Conservation (phyloP, 2,329 filamentous ascomycete species). For the Cladosporium phlei region DNA sequence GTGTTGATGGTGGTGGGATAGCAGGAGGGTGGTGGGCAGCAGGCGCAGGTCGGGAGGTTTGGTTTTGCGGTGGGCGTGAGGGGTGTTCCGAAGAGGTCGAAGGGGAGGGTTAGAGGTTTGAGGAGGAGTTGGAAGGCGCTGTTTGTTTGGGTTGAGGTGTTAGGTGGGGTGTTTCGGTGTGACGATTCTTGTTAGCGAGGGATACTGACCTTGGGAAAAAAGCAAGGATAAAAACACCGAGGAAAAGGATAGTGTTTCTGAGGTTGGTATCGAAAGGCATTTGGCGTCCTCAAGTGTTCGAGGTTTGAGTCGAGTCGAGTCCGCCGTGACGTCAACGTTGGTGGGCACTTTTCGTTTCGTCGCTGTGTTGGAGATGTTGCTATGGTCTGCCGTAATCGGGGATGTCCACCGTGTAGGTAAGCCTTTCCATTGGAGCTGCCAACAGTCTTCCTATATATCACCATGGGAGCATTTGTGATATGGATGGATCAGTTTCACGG, state of each 20-base stretch:
- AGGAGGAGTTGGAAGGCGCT: conserved; percentile 39
- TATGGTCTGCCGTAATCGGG: neutral
- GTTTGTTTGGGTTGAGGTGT: conserved; percentile 31
- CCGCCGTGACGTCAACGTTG: conserved; percentile 4
- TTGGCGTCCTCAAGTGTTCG: neutral
- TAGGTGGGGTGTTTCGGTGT: too few relatives aligned
- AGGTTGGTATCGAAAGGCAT: conserved; percentile 24
- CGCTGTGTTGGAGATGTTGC: neutral
- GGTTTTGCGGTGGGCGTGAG: conserved; percentile 30
- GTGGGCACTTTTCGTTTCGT: conserved; percentile 11
- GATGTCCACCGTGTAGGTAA: neutral
- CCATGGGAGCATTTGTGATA: too few relatives aligned
- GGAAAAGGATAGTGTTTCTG: conserved; percentile 42
- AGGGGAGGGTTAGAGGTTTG: conserved; percentile 33
- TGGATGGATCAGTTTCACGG: too few relatives aligned
- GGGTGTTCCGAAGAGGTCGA: conserved; percentile 21
- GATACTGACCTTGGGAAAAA: conserved; percentile 39
- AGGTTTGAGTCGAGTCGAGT: neutral
- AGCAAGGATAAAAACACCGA: conserved; percentile 45
- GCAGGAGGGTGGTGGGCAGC: conserved; percentile 30
- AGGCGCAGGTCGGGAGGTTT: conserved; percentile 29
- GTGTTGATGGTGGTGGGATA: neutral
- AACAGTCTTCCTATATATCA: too few relatives aligned
- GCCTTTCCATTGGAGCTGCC: too few relatives aligned
- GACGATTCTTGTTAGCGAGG: too few relatives aligned